Evolutionary conservation across 352 stramenopile genomes (phyloP), one percentile per base, ranked within the genome.

Genomic region (Blastocystis sp.): DNA sequence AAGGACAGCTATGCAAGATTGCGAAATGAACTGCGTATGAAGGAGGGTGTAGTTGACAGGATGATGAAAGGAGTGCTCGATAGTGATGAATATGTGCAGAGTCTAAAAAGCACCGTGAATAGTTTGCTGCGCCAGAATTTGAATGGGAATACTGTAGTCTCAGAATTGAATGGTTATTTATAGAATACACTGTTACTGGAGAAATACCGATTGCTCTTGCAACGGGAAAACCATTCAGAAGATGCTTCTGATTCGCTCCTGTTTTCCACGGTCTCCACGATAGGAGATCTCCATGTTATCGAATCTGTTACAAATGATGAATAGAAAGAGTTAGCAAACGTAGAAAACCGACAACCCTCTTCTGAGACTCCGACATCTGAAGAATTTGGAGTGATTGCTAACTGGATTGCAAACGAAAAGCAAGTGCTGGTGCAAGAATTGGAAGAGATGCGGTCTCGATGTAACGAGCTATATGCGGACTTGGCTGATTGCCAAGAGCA

Each of bases 391-490:
- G 45, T 20, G 11, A 75, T 47, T 53, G 16, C 64, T n/a, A 16
- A 0, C 20, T 43, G 34, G 26, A 41, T 43, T 41, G 64, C 45
- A 37, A 53, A 24, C 18, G 64, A 53, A 37, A 75, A n/a, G 24
- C 45, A 47, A 45, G 7, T 18, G 3, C 13, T 75, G 45, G 11
- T 79, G 4, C 24, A n/a, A 26, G 41, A 62, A 41, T 37, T 81
- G 70, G 70, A 81, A 41, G 70, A 81, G 43, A 16, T 30, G 11
- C 70, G 70, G 24, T 63, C 45, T 5, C 70, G 70, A 8, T 81
- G 70, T 20, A 53, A 81, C 45, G 70, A 81, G 9, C 50, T 81
- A 16, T 81, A 45, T n/a, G 70, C 70, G n/a, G 70, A 81, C 45
- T 45, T 81, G 70, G 18, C 55, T n/a, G 70, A 81, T 13, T 43